phyloP scores from a whole-genome alignment of 2,329 filamentous ascomycete genomes.

The Apiospora rasikravindrae region DNA sequence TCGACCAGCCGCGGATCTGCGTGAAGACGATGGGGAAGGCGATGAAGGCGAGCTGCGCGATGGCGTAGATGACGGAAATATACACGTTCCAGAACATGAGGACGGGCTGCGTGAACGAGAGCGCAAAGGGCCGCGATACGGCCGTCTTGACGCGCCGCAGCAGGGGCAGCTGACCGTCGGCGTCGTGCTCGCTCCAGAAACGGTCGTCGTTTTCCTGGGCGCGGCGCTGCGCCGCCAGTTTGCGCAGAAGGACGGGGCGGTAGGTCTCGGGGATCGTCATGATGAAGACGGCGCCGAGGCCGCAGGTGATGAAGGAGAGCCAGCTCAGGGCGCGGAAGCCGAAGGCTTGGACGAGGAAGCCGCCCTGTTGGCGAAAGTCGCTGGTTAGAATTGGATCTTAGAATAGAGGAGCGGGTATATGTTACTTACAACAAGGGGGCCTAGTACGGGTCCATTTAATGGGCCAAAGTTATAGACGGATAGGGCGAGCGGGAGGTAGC shows the following conservation, averaged over 20 bases:
- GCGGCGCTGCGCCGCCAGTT: constrained; percentile 51
- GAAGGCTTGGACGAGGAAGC: constrained; percentile 62
- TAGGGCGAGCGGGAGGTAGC: constrained; percentile 67
- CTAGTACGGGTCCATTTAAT: constrained; percentile 58
- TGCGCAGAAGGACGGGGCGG: constrained; percentile 56
- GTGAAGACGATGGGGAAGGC: constrained; percentile 68
- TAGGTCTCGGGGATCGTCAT: constrained; percentile 60
- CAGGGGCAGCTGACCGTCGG: constrained; percentile 61
- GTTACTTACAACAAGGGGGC: constrained; percentile 18
- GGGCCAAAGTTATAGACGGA: constrained; percentile 67
- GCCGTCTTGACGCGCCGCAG: constrained; percentile 61
- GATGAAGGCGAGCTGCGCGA: constrained; percentile 69
- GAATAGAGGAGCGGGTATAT: background rate
- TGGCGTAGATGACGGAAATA: constrained; percentile 66
- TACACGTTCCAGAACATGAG: constrained; percentile 59
- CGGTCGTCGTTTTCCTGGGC: constrained; percentile 56
- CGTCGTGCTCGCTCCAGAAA: constrained; percentile 64
- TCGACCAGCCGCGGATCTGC: constrained; percentile 60
- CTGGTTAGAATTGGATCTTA: background rate
- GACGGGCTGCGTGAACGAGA: constrained; percentile 68
- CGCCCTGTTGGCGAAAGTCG: constrained; percentile 43
- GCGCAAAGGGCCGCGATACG: constrained; percentile 62
- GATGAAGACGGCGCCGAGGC: constrained; percentile 55
- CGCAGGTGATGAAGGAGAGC: constrained; percentile 61
- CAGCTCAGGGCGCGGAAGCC: constrained; percentile 70